Base-by-base conservation (phyloP, 2,329 filamentous ascomycete genomes). In the Aspergillus novoparasiticus region DNA sequence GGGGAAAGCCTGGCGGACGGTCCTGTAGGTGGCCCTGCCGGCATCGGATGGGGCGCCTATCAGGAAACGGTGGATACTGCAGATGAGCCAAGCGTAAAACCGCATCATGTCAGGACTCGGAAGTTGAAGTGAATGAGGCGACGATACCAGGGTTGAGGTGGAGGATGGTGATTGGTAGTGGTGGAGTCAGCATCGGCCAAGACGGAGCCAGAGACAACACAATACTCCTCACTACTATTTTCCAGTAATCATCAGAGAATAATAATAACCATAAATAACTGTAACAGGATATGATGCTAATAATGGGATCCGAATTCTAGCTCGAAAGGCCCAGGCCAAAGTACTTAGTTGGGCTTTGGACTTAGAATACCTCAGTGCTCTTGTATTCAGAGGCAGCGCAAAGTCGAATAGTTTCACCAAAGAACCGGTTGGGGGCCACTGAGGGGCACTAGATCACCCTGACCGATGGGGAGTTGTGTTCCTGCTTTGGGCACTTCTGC, bases 401-500 rank as follows among this genome's bases (percentile, higher is more conserved):
- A 43, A 36, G 59, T 12, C 51, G 28, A 28, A 43, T 34, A 51
- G 57, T 61, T 57, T 58, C 67, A 48, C 66, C 63, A 67, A 64
- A 56, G 66, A n/a, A 43, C 36, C 41, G 53, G 41, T 62, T 53
- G 30, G 57, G 64, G 56, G 43, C 65, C 60, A 67, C 61, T 59
- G 60, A 65, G 60, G 61, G 61, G 61, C 62, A 59, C 32, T 23
- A 39, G n/a, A 16, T 51, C 58, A 55, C 53, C 62, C 58, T 60
- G 61, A 60, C 59, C 56, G 59, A 64, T 60, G 63, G 61, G 32
- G 56, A 60, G 57, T 65, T 60, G 63, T 39, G 63, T 68, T 64
- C 64, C 65, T 66, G 58, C 61, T 67, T 73, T 70, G 71, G 71
- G 71, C 71, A 73, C 66, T 62, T 67, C 61, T 73, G 71, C 71